A percentile compares a stretch with the other conserved stretches of the same genome.
Evolutionary conservation across 2,329 filamentous ascomycete species (phyloP).

Genomic region (Pleoardoris graminearum): DNA sequence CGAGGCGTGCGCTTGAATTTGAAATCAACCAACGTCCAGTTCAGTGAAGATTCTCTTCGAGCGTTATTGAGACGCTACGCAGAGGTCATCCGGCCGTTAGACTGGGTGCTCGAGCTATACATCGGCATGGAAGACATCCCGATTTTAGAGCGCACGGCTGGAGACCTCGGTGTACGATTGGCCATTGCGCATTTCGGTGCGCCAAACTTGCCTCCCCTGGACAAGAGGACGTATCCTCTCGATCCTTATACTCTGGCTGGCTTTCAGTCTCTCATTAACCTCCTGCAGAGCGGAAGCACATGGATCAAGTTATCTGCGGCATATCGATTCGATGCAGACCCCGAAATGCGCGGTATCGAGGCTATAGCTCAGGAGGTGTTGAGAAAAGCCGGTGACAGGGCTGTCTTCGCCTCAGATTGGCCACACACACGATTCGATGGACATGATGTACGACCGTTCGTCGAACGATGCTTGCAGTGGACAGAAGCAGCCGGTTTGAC

Average conservation of each 20-base stretch:
- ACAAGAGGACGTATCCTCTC: constrained; percentile 19
- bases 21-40: constrained; percentile 53
- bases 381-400: constrained; percentile 39
- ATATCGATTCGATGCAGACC: constrained; percentile 57
- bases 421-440: constrained; percentile 65
- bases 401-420: constrained; percentile 67
- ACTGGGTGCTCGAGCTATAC: constrained; percentile 64
- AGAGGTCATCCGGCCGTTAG: constrained; percentile 53
- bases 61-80: constrained; percentile 54
- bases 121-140: constrained; percentile 57
- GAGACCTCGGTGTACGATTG: constrained; percentile 54
- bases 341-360: constrained; percentile 51
- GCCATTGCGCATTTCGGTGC: constrained; percentile 65
- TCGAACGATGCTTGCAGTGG: constrained; percentile 58
- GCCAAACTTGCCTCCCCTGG: constrained; percentile 43
- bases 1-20: constrained; percentile 64
- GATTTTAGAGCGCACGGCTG: constrained; percentile 51
- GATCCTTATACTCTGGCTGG: constrained; percentile 52
- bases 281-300: constrained; percentile 54
- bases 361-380: constrained; percentile 54
- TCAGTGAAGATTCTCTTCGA: constrained; percentile 49
- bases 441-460: constrained; percentile 59
- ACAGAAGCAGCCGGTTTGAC: constrained; percentile 51
- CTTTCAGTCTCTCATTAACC: constrained; percentile 53
- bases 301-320: constrained; percentile 64